Evolutionary conservation across 1,139 yeast genomes (phyloP).

Genomic region (Magnusiomyces magnusii): DNA sequence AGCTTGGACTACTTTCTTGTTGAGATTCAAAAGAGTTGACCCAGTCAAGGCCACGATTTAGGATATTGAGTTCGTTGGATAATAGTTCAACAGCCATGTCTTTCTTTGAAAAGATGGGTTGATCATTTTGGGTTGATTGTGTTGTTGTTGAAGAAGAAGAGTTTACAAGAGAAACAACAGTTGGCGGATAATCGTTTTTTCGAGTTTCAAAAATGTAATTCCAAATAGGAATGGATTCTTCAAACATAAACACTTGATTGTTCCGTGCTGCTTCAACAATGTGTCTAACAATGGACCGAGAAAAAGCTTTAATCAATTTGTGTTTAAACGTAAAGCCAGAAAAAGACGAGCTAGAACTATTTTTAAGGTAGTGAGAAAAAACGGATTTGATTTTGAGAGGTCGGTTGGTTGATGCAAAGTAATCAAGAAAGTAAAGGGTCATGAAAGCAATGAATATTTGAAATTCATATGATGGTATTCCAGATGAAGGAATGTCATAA

Average conservation of each 20-base stretch:
- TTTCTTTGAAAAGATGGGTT: constrained; percentile 17
- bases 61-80: constrained; percentile 24
- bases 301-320: constrained; percentile 16
- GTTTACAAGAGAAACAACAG: constrained; percentile 1
- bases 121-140: constrained; percentile 12
- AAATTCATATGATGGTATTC: constrained; percentile 22
- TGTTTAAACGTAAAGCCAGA: constrained; percentile 5
- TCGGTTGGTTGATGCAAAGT: constrained; percentile 4
- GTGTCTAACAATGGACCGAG: constrained; percentile 19
- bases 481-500: constrained; percentile 27
- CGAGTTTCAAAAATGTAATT: constrained; percentile 18
- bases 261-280: constrained; percentile 9
- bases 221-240: constrained; percentile 20
- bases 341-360: constrained; percentile 7
- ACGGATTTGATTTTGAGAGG: constrained; percentile 11
- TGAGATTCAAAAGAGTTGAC: neutral
- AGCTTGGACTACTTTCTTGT: too few species aligned
- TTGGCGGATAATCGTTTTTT: constrained; percentile 19
- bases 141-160: constrained; percentile 1
- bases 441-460: constrained; percentile 10
- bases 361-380: constrained; percentile 14
- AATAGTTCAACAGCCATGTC: constrained; percentile 26
- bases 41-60: constrained; percentile 13
- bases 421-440: constrained; percentile 3
- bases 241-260: constrained; percentile 13